These are phyloP conservation scores for Syzygium aromaticum DNA, from an alignment of 345 rosid genomes.

Conservation along the genomic window DNA sequence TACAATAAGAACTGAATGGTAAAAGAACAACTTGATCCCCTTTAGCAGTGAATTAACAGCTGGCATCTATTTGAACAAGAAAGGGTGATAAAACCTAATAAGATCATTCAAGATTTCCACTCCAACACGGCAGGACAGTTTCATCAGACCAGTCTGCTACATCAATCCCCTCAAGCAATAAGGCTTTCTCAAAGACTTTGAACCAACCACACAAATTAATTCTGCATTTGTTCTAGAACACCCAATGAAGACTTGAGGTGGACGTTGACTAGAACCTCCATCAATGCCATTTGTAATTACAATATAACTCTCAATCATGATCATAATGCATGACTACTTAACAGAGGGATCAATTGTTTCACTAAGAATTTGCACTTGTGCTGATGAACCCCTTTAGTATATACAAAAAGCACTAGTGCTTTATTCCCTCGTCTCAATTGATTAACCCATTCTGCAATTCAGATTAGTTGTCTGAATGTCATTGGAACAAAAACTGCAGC, in stretches of 20 bases:
- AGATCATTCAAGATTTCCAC: neutral
- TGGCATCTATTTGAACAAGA: neutral
- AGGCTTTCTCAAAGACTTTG: neutral
- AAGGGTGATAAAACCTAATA: neutral
- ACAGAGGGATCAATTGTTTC: neutral
- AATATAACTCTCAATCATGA: neutral
- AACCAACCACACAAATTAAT: neutral
- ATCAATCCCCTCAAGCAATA: neutral
- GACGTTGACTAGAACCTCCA: neutral
- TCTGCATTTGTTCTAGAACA: neutral
- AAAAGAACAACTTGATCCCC: neutral
- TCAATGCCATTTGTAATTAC: neutral
- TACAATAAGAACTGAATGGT: neutral
- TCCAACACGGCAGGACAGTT: neutral
- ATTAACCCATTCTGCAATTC: neutral
- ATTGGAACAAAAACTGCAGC: neutral
- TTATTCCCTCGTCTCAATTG: neutral
- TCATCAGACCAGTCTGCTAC: neutral
- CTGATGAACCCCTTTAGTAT: neutral
- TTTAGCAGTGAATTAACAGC: neutral
- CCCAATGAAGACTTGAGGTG: neutral
- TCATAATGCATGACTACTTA: neutral
- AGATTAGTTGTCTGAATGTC: neutral
- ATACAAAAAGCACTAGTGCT: neutral
- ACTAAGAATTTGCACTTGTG: neutral